These are phyloP conservation scores for Graphilbum fragrans DNA, from an alignment of 2,329 filamentous ascomycete species.

Conservation along the genomic window DNA sequence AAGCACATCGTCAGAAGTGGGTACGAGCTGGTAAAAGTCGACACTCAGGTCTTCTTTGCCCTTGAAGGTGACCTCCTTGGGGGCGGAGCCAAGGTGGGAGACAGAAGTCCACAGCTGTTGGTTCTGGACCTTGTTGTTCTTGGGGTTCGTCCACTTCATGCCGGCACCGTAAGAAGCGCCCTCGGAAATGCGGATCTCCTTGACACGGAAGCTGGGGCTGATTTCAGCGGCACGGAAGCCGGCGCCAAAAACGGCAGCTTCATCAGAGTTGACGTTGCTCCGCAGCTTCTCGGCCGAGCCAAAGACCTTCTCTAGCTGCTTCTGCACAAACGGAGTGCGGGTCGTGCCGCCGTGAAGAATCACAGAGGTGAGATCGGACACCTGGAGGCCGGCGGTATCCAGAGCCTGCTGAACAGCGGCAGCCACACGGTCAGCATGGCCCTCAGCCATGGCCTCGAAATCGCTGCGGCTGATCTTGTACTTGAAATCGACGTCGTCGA, in stretches of 20 bases:
- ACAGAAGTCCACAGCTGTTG: conserved; percentile 75
- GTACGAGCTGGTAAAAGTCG: conserved; percentile 64
- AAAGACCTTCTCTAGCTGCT: conserved; percentile 64
- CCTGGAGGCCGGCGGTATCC: conserved; percentile 55
- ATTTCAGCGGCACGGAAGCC: conserved; percentile 87
- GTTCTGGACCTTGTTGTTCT: conserved; percentile 57
- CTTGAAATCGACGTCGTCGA: conserved; percentile 85
- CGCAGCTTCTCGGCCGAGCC: conserved; percentile 69
- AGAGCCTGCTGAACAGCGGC: conserved; percentile 64
- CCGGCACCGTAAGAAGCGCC: conserved; percentile 60
- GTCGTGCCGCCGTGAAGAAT: conserved; percentile 88
- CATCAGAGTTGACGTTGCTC: conserved; percentile 92
- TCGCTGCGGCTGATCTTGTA: conserved; percentile 73
- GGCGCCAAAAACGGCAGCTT: conserved; percentile 90
- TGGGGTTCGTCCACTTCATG: conserved; percentile 55
- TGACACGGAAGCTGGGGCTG: conserved; percentile 92
- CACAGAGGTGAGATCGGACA: conserved; percentile 72
- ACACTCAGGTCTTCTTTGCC: conserved; percentile 74
- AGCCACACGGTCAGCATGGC: conserved; percentile 56
- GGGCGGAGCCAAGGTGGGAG: conserved; percentile 59
- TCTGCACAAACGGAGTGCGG: conserved; percentile 90
- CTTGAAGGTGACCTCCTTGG: conserved; percentile 78
- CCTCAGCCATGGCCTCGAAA: conserved; percentile 68
- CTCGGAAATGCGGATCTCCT: conserved; percentile 84
- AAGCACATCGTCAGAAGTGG: conserved; percentile 28